Conservation (phyloP, 2,329 filamentous ascomycete species). For the Fusarium sp. region DNA sequence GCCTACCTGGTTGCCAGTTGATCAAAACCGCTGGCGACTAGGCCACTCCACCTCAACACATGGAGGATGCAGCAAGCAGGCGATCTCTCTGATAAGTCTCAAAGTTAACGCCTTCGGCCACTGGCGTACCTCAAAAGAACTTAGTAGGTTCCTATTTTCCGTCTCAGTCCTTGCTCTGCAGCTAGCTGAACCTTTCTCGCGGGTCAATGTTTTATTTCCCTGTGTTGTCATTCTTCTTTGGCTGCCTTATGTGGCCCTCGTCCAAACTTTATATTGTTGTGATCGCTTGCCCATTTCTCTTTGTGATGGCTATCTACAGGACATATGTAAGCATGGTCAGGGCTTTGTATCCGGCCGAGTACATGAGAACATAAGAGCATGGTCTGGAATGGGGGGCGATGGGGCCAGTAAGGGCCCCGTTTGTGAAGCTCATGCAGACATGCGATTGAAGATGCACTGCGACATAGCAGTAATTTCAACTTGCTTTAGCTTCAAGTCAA, state of each 20-base stretch:
- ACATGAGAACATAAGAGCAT: constrained; percentile 25
- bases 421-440: constrained; percentile 41
- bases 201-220: constrained; percentile 10
- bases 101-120: constrained; percentile 44
- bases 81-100: constrained; percentile 56
- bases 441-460: constrained; percentile 37
- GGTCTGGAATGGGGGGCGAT: constrained; percentile 32
- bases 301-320: constrained; percentile 2
- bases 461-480: constrained; percentile 40
- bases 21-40: constrained; percentile 69
- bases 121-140: constrained; percentile 39
- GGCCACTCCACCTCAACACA: constrained; percentile 65
- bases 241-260: constrained; percentile 1
- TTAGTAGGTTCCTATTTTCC: constrained; percentile 35
- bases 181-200: constrained; percentile 23
- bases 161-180: constrained; percentile 16
- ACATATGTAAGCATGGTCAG: constrained; percentile 10
- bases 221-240: constrained; percentile 1
- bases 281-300: background rate
- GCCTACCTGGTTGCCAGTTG: constrained; percentile 86
- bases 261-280: constrained; percentile 14
- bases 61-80: constrained; percentile 54
- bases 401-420: constrained; percentile 29
- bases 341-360: constrained; percentile 23
- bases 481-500: constrained; percentile 37